Evolutionary conservation across 305 asterid genomes (phyloP), one percentile per base, ranked within the genome.

Genomic region (Fraxinus velutina): DNA sequence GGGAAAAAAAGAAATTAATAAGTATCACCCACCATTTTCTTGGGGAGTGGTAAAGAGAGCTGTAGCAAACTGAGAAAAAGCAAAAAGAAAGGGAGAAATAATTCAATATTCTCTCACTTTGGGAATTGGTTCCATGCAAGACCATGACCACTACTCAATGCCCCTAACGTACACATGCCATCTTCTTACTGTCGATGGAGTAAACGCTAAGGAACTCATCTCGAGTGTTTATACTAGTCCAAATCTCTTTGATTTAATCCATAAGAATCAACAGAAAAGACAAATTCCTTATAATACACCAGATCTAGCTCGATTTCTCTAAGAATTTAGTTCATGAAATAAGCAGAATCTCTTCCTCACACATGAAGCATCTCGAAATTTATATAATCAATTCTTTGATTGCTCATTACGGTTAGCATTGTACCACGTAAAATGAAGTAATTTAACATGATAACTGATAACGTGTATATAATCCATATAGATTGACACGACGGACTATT

Each of bases 1-100:
- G 50, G 30, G 50, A 42, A 33, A 80, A 79, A 29, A 19, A 30
- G 44, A 77, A 86, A 44, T 34, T 81, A 83, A 84, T 68, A 62
- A 72, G 39, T 75, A 80, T 74, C 88, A 87, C 89, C 93, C 92
- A 88, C 93, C 92, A 91, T 91, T 91, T 91, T 91, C 91, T 91
- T 90, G 97, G 97, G 94, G 92, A 87, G 80, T 84, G 97, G 86
- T 90, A 92, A 92, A 92, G 97, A 90, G 88, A 83, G 87, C 89
- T 88, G 92, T 85, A 83, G 92, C 88, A 80, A 90, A 90, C 94
- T 92, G 92, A 83, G 93, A 86, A 91, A 92, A 91, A 90, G 92
- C 89, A 86, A 88, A 89, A 85, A 81, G 83, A 87, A 86, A 86
- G 60, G 81, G 84, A 68, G 89, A 81, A 85, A 81, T 87, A 89